Evolutionary conservation across 2,329 filamentous ascomycete species (phyloP).

Genomic region (Xylaria multiplex): DNA sequence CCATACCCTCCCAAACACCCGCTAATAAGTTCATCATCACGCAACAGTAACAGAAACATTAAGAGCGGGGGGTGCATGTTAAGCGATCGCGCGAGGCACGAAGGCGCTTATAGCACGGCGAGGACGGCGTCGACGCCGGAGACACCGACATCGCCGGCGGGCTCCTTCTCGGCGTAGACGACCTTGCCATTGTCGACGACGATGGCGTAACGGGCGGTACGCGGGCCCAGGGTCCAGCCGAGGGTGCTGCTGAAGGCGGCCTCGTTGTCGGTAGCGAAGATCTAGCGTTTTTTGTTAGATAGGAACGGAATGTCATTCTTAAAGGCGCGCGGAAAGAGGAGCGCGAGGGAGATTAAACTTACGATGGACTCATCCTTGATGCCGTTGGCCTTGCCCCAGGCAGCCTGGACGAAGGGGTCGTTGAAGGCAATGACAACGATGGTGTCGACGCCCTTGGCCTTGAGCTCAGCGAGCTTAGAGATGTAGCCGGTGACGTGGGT

Average conservation of each 20-base stretch:
- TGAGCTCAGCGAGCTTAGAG: slow-evolving; percentile 74
- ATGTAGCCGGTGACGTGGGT: slow-evolving; percentile 85
- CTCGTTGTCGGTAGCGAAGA: slow-evolving; percentile 78
- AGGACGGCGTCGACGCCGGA: slow-evolving; percentile 66
- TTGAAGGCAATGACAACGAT: slow-evolving; percentile 86
- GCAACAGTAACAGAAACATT: neutral
- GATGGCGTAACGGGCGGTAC: slow-evolving; percentile 82
- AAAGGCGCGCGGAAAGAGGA: neutral
- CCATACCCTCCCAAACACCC: slow-evolving; percentile 8
- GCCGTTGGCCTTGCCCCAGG: slow-evolving; percentile 88
- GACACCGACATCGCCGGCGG: slow-evolving; percentile 52
- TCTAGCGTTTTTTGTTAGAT: slow-evolving; percentile 49
- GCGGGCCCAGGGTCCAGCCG: slow-evolving; percentile 75
- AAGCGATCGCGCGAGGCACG: no score
- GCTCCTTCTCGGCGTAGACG: slow-evolving; percentile 80
- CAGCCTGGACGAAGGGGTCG: slow-evolving; percentile 87
- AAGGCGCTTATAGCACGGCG: slow-evolving; percentile 58
- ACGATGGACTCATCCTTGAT: slow-evolving; percentile 74
- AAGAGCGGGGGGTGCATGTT: neutral
- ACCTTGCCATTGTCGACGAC: slow-evolving; percentile 86
- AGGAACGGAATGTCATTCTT: no score
- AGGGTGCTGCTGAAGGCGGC: slow-evolving; percentile 80
- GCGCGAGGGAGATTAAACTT: slow-evolving; percentile 43
- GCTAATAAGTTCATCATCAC: slow-evolving; percentile 1
- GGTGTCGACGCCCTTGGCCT: slow-evolving; percentile 82